Percentiles rank a stretch among this genome's conserved stretches.
phyloP scores from a whole-genome alignment of 495 filamentous ascomycete species.

The Chaetomium fimeti region DNA sequence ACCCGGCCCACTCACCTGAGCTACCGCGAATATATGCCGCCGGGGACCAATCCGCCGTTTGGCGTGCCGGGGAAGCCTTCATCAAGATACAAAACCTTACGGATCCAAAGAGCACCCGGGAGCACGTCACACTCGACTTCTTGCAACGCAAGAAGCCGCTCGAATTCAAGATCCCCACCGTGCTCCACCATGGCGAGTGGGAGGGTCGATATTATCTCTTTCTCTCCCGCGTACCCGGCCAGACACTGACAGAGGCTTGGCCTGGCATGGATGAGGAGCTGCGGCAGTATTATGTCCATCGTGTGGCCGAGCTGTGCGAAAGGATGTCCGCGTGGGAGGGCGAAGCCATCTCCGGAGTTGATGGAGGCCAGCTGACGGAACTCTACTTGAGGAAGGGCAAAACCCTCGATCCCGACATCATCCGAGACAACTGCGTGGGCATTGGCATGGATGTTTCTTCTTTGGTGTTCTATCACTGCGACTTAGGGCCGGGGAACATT shows the following conservation, averaged over 20 bases:
- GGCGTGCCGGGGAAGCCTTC: constrained; percentile 24
- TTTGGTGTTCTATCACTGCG: constrained; percentile 21
- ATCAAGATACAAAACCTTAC: constrained; percentile 16
- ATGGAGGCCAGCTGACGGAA: constrained; percentile 17
- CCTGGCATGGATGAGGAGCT: constrained; percentile 15
- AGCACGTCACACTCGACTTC: constrained; percentile 24
- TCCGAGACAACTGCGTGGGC: background rate
- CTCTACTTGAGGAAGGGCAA: background rate
- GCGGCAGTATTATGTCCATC: constrained; percentile 11
- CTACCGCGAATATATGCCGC: constrained; percentile 16
- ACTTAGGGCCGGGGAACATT: constrained; percentile 22
- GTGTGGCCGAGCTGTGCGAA: constrained; percentile 15
- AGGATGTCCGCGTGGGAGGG: constrained; percentile 18
- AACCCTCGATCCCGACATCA: background rate
- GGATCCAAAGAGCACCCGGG: background rate
- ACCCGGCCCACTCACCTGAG: background rate
- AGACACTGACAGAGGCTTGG: constrained; percentile 16
- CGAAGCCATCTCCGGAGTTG: background rate
- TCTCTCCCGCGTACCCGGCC: constrained; percentile 14
- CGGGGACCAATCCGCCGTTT: constrained; percentile 19
- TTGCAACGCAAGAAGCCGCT: constrained; percentile 5
- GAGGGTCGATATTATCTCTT: constrained; percentile 17
- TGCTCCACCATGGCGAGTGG: constrained; percentile 5
- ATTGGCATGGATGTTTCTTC: constrained; percentile 23
- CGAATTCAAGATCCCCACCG: background rate